A percentile compares a stretch with the other conserved stretches of the same genome.
Evolutionary conservation across 352 stramenopile genomes (phyloP).

Genomic region (Globisporangium orthogonon): DNA sequence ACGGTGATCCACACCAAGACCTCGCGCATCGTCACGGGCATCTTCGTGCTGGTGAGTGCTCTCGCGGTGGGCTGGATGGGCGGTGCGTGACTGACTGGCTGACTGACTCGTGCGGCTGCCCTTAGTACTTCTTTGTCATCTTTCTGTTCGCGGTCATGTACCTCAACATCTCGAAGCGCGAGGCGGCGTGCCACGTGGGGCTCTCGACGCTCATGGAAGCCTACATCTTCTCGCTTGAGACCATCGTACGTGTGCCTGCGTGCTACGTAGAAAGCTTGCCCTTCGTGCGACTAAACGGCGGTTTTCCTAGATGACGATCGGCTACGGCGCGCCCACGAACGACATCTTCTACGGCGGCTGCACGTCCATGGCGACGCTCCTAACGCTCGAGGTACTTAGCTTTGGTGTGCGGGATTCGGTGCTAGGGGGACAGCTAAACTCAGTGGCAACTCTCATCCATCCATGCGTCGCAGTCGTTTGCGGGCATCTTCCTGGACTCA

Average conservation of each 20-base stretch:
- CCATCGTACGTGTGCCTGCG: slow-evolving; percentile 46
- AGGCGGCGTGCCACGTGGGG: slow-evolving; percentile 67
- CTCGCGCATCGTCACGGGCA: slow-evolving; percentile 68
- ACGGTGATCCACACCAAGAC: slow-evolving; percentile 85
- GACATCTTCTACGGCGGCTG: slow-evolving; percentile 87
- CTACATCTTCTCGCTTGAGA: slow-evolving; percentile 86
- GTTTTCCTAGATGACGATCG: slow-evolving; percentile 77
- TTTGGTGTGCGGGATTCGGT: not conserved
- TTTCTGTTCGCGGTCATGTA: slow-evolving; percentile 76
- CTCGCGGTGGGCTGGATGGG: not conserved
- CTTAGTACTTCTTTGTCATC: slow-evolving; percentile 76
- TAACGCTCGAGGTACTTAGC: slow-evolving; percentile 59
- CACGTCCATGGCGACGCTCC: slow-evolving; percentile 64
- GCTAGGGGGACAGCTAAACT: too few relatives aligned
- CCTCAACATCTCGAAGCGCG: slow-evolving; percentile 53
- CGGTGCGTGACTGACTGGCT: not conserved
- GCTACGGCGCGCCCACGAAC: slow-evolving; percentile 78
- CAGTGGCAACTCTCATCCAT: not conserved
- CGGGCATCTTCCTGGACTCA: slow-evolving; percentile 81
- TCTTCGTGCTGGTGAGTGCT: slow-evolving; percentile 56
- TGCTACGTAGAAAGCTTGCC: too few relatives aligned
- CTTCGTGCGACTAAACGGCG: not conserved
- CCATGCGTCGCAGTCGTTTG: slow-evolving; percentile 45
- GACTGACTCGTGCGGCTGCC: not conserved
- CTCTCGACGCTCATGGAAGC: slow-evolving; percentile 70